Evolutionary conservation across 371 early-diverging fungal genomes (phyloP).

Genomic region (Mucor circinelloides): DNA sequence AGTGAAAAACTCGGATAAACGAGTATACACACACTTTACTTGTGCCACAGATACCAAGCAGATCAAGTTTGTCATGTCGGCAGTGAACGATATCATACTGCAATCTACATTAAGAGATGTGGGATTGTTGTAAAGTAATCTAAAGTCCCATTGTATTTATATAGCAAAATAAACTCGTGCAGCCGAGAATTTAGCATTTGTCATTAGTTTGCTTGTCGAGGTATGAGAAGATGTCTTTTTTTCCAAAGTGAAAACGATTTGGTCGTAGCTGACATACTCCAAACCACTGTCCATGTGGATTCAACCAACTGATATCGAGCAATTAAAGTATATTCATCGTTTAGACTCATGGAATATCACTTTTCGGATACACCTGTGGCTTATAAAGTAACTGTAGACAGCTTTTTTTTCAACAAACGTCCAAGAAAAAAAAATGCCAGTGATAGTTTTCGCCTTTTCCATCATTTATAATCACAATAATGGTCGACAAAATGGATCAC

Average conservation of each 20-base stretch:
- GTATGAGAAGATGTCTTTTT: too few relatives aligned
- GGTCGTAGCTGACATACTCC: too few relatives aligned
- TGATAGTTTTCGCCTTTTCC: background rate
- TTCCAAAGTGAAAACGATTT: too few relatives aligned
- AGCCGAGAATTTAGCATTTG: background rate
- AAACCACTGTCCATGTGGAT: too few relatives aligned
- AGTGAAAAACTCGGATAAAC: slow-evolving; percentile 19
- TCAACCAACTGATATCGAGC: too few relatives aligned
- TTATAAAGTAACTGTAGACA: background rate
- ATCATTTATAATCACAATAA: background rate
- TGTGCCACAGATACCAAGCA: slow-evolving; percentile 68
- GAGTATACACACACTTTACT: slow-evolving; percentile 46
- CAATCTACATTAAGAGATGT: slow-evolving; percentile 53
- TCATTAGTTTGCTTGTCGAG: background rate
- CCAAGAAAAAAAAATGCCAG: background rate
- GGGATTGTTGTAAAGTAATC: slow-evolving; percentile 51
- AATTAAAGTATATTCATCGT: too few relatives aligned
- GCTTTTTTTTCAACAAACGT: background rate
- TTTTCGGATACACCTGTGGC: too few relatives aligned
- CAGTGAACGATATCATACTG: slow-evolving; percentile 71
- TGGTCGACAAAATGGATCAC: slow-evolving; percentile 9
- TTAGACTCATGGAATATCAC: too few relatives aligned
- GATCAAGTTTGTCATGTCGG: slow-evolving; percentile 65
- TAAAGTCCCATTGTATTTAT: background rate
- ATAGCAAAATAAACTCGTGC: background rate